phyloP scores from a whole-genome alignment of 805 yeast species.

The Candida yuanshanica region DNA sequence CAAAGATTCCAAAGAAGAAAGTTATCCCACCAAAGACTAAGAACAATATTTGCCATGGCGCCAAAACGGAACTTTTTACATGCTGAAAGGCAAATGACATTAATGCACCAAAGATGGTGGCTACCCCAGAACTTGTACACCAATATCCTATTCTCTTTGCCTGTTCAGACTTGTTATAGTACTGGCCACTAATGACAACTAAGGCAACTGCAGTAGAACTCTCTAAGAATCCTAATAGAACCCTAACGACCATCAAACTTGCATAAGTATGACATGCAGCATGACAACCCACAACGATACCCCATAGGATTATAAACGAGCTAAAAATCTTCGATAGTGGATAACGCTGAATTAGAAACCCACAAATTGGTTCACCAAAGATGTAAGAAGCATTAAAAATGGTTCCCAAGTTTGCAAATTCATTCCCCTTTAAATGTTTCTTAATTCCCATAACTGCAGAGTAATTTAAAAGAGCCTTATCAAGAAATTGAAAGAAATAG shows the following conservation, averaged over 20 bases:
- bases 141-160: constrained; percentile 46
- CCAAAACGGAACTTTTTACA: constrained; percentile 32
- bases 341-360: constrained; percentile 39
- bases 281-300: constrained; percentile 40
- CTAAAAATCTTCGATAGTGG: constrained; percentile 49
- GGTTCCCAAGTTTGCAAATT: constrained; percentile 46
- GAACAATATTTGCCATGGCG: constrained; percentile 55
- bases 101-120: constrained; percentile 38
- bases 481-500: constrained; percentile 51
- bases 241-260: constrained; percentile 45
- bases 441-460: constrained; percentile 63
- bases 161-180: constrained; percentile 48
- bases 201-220: constrained; percentile 50
- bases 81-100: constrained; percentile 48
- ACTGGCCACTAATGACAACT: constrained; percentile 52
- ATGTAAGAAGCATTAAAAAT: constrained; percentile 48
- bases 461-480: constrained; percentile 49
- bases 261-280: constrained; percentile 46
- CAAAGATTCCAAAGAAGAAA: constrained; percentile 38
- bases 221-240: constrained; percentile 47
- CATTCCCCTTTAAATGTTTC: constrained; percentile 38
- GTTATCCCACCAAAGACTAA: constrained; percentile 49
- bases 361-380: constrained; percentile 43
- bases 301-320: constrained; percentile 43
- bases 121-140: constrained; percentile 50